A percentile compares a stretch with the other conserved stretches of the same genome.
Conservation (phyloP, 2,329 filamentous ascomycete species). For the Stagonosporopsis vannaccii region DNA sequence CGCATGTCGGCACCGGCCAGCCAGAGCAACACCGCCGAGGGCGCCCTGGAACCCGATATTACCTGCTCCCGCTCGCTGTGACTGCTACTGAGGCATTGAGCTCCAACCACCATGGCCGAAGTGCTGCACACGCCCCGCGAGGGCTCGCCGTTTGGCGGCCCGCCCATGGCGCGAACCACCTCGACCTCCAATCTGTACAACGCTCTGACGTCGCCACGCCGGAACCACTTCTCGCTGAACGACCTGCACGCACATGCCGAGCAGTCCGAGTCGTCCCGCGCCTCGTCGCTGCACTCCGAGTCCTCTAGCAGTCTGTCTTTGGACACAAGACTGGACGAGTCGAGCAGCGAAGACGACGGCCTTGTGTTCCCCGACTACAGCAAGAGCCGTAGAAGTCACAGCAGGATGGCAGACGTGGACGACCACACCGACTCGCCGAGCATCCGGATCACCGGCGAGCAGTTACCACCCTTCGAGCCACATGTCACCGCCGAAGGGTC, state of each 20-base stretch:
- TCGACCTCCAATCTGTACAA: constrained; percentile 56
- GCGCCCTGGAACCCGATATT: constrained; percentile 33
- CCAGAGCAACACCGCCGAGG: constrained; percentile 32
- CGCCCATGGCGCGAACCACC: constrained; percentile 49
- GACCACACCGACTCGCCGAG: constrained; percentile 31
- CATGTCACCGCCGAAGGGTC: constrained; percentile 51
- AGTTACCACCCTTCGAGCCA: constrained; percentile 47
- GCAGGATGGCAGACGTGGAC: constrained; percentile 20
- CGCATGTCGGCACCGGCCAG: constrained; percentile 44
- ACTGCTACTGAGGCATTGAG: constrained; percentile 34
- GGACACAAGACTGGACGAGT: constrained; percentile 62
- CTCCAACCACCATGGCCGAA: constrained; percentile 48
- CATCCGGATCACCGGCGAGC: constrained; percentile 8
- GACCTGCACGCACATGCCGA: constrained; percentile 48
- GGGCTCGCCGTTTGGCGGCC: constrained; percentile 44
- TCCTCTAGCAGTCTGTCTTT: constrained; percentile 70
- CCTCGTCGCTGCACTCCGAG: constrained; percentile 67
- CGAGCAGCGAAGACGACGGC: constrained; percentile 51
- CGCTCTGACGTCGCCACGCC: constrained; percentile 41
- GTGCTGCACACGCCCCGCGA: constrained; percentile 40
- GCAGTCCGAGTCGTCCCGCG: constrained; percentile 49
- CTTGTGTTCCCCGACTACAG: constrained; percentile 56
- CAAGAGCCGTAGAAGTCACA: constrained; percentile 21
- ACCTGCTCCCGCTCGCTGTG: constrained; percentile 24
- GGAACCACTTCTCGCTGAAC: constrained; percentile 45